A percentile compares a stretch with the other conserved stretches of the same genome.
Conservation (phyloP, 148 eudicot species). For the Gaultheria prostrata region DNA sequence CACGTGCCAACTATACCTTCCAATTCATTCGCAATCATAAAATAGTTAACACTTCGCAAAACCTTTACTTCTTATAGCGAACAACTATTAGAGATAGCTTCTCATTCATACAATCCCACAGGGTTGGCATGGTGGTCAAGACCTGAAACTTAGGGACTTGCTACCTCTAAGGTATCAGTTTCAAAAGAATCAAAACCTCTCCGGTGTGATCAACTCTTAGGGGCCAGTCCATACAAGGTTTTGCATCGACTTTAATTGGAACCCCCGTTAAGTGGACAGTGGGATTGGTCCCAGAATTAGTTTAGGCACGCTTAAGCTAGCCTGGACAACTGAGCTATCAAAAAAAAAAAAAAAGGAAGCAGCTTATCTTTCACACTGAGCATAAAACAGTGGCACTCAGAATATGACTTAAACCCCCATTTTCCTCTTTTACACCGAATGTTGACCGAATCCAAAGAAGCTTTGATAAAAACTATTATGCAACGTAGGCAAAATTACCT, state of each 20-base stretch:
- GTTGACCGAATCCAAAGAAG: not conserved
- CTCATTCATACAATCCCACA: not conserved
- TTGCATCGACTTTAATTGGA: no score
- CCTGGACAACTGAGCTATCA: no score
- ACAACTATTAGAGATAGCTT: not conserved
- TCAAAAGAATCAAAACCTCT: no score
- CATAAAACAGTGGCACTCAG: not conserved
- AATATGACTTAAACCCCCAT: not conserved
- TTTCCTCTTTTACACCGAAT: not conserved
- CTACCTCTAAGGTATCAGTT: no score
- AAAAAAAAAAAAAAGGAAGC: no score
- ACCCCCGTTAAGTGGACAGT: no score
- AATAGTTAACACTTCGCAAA: not conserved
- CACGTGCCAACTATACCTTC: not conserved
- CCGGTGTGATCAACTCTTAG: no score
- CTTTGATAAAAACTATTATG: not conserved
- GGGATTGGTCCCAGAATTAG: no score
- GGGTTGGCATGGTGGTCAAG: no score
- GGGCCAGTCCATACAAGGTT: no score
- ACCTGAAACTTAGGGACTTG: no score
- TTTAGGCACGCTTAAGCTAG: no score
- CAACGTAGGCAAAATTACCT: not conserved
- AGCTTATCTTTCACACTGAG: not conserved
- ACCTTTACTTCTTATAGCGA: not conserved
- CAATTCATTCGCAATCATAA: not conserved